phyloP scores from a whole-genome alignment of 2,329 filamentous ascomycete species.

The Elsinoe ampelina region DNA sequence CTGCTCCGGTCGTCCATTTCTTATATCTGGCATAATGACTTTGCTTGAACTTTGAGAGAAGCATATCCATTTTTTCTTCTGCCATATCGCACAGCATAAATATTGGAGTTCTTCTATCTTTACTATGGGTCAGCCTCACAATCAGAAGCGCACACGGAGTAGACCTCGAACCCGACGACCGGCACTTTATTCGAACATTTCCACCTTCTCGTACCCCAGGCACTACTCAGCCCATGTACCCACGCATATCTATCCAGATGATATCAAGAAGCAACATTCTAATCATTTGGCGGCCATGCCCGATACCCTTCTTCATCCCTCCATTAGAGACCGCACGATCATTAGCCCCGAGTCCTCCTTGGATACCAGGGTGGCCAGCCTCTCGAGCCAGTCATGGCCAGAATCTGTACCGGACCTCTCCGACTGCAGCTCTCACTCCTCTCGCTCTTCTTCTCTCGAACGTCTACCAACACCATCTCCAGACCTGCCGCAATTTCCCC shows the following conservation, averaged over 20 bases:
- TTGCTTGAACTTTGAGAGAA: background rate
- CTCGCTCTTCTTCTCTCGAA: too few species aligned
- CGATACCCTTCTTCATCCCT: too few species aligned
- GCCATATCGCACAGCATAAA: background rate
- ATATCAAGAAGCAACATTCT: background rate
- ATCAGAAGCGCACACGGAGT: conserved; percentile 35
- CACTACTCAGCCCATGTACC: background rate
- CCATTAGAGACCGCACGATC: too few species aligned
- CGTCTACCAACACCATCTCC: too few species aligned
- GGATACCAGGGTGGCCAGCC: too few species aligned
- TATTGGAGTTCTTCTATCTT: background rate
- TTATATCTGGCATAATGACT: background rate
- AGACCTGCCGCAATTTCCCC: too few species aligned
- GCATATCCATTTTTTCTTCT: background rate
- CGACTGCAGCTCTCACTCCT: too few species aligned
- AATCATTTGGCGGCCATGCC: background rate
- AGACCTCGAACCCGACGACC: conserved; percentile 25
- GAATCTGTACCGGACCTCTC: too few species aligned
- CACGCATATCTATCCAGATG: background rate
- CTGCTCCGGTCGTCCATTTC: background rate
- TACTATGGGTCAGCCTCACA: conserved; percentile 36
- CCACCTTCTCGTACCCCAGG: background rate
- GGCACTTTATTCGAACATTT: background rate
- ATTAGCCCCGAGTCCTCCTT: too few species aligned
- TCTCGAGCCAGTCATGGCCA: too few species aligned